Evolutionary conservation across 192 early-diverging fungal genomes (phyloP).

Genomic region (Dimargaris xerosporica): DNA sequence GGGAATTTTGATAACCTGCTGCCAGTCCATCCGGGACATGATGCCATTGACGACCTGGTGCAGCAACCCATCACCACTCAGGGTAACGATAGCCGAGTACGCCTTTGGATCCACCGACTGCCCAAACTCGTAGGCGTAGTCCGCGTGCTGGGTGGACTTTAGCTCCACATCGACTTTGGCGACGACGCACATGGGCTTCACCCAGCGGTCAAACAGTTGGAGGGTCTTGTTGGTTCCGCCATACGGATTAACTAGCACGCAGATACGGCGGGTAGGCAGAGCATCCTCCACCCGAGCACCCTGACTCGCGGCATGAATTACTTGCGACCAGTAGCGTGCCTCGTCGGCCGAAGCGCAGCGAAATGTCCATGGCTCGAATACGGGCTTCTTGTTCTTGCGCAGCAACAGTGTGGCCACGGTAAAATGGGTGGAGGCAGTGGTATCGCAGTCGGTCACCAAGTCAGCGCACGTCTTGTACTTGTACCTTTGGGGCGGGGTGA

Average conservation of each 20-base stretch:
- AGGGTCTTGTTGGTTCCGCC: conserved; percentile 24
- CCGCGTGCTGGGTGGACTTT: conserved; percentile 15
- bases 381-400: conserved; percentile 23
- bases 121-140: conserved; percentile 19
- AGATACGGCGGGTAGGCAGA: conserved; percentile 20
- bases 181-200: conserved; percentile 27
- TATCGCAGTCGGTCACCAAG: conserved; percentile 15
- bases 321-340: background rate
- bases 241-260: conserved; percentile 25
- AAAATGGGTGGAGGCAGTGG: conserved; percentile 27
- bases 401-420: conserved; percentile 26
- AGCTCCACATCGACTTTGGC: conserved; percentile 21
- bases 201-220: conserved; percentile 25
- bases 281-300: conserved; percentile 21
- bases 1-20: conserved; percentile 20
- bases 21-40: conserved; percentile 23
- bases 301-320: background rate
- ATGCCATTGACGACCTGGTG: conserved; percentile 30
- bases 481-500: conserved; percentile 25
- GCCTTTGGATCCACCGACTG: conserved; percentile 20
- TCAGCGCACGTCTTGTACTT: conserved; percentile 31
- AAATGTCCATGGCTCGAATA: conserved; percentile 31
- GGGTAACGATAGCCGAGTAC: conserved; percentile 20
- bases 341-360: conserved; percentile 15
- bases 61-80: conserved; percentile 30